Evolutionary conservation across 2,329 filamentous ascomycete genomes (phyloP).

Genomic region (Stagonosporopsis cucurbitacearum): DNA sequence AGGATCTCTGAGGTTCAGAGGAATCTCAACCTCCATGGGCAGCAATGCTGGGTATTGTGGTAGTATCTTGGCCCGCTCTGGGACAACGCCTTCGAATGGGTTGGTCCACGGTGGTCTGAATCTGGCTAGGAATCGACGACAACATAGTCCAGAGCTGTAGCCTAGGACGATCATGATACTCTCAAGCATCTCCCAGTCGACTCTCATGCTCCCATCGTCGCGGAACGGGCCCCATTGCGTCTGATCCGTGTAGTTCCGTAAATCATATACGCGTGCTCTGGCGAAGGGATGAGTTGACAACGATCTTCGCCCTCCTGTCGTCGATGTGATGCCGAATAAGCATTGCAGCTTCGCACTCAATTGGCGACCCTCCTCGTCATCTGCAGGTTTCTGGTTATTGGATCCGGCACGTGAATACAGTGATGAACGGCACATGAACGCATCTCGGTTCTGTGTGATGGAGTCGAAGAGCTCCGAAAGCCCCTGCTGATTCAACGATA

Average conservation of each 20-base stretch:
- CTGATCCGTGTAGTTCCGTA: slow-evolving; percentile 68
- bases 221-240: slow-evolving; percentile 76
- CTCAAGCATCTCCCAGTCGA: slow-evolving; percentile 84
- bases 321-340: slow-evolving; percentile 68
- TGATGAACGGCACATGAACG: slow-evolving; percentile 69
- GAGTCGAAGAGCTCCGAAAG: slow-evolving; percentile 50
- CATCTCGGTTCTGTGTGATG: slow-evolving; percentile 60
- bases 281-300: slow-evolving; percentile 64
- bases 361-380: slow-evolving; percentile 60
- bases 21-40: slow-evolving; percentile 45
- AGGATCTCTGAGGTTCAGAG: slow-evolving; percentile 66
- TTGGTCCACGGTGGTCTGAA: slow-evolving; percentile 41
- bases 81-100: slow-evolving; percentile 38
- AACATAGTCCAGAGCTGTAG: slow-evolving; percentile 58
- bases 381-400: slow-evolving; percentile 47
- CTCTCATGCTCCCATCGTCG: slow-evolving; percentile 64
- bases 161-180: slow-evolving; percentile 73
- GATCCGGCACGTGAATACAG: slow-evolving; percentile 61
- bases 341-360: slow-evolving; percentile 74
- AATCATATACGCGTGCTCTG: slow-evolving; percentile 73
- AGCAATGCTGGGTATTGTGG: slow-evolving; percentile 22
- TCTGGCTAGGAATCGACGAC: slow-evolving; percentile 27
- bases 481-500: slow-evolving; percentile 55
- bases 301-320: slow-evolving; percentile 39
- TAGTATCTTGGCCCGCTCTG: slow-evolving; percentile 18